These are phyloP conservation scores for Alternaria ethzedia DNA, from an alignment of 2,329 filamentous ascomycete species.

Conservation along the genomic window DNA sequence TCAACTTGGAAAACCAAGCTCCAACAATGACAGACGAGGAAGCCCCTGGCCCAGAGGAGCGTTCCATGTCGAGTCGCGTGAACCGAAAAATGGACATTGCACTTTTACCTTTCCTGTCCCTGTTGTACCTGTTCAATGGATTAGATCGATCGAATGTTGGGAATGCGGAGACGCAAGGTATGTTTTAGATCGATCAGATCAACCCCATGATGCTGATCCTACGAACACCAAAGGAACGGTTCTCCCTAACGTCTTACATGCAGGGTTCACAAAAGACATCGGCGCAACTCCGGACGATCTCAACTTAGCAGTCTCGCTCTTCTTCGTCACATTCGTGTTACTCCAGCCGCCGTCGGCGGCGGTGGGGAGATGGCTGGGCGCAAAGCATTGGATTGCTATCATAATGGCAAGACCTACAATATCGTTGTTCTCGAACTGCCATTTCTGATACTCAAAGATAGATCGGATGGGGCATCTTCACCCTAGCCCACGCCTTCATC, in stretches of 20 bases:
- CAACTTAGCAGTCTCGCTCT: conserved; percentile 33
- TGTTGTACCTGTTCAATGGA: conserved; percentile 33
- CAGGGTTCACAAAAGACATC: conserved; percentile 31
- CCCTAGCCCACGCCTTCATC: conserved; percentile 32
- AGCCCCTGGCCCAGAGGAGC: not conserved
- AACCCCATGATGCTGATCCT: not conserved
- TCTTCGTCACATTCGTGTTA: conserved; percentile 33
- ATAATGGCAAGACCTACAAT: conserved; percentile 20
- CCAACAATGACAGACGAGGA: not conserved
- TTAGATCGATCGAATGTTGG: conserved; percentile 34
- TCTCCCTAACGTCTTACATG: not conserved
- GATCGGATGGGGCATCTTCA: conserved; percentile 34
- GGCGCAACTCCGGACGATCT: conserved; percentile 28
- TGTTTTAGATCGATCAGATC: not conserved
- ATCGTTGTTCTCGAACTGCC: not conserved
- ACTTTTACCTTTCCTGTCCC: conserved; percentile 26
- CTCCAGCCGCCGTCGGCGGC: conserved; percentile 30
- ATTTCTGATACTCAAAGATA: conserved; percentile 1
- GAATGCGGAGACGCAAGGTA: conserved; percentile 36
- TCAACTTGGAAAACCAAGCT: not conserved
- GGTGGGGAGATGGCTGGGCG: conserved; percentile 27
- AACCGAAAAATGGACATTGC: conserved; percentile 31
- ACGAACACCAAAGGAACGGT: not conserved
- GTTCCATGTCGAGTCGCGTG: conserved; percentile 8
- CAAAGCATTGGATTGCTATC: conserved; percentile 25